phyloP scores from a whole-genome alignment of 148 eudicot genomes.

The Vaccinium myrtillus region DNA sequence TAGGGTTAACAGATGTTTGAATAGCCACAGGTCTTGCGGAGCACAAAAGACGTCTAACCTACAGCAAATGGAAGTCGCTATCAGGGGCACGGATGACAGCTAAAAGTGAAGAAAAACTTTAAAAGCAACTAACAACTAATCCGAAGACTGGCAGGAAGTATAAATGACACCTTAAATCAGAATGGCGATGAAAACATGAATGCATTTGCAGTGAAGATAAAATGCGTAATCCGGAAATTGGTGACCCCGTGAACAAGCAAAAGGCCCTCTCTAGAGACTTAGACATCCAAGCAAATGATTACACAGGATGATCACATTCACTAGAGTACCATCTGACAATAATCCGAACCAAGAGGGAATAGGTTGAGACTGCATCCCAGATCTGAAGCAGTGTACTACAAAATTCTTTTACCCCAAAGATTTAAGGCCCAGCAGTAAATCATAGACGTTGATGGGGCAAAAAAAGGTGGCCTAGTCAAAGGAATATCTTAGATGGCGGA shows the following conservation, averaged over 20 bases:
- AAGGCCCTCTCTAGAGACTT: not conserved
- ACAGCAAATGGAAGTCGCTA: slow-evolving; percentile 11
- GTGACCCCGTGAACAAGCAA: not conserved
- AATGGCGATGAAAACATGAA: not conserved
- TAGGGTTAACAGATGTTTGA: slow-evolving; percentile 74
- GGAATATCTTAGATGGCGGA: not conserved
- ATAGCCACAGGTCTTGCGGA: slow-evolving; percentile 89
- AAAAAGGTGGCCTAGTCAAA: not conserved
- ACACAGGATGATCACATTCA: not conserved
- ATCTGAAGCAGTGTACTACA: not conserved
- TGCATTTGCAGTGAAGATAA: not conserved
- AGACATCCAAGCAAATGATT: not conserved
- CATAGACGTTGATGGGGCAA: not conserved
- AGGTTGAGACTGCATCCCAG: not conserved
- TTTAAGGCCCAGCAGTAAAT: not conserved
- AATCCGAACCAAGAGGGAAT: not conserved
- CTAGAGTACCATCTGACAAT: not conserved
- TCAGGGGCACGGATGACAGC: not conserved
- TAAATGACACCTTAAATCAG: not conserved
- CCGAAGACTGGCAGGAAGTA: not conserved
- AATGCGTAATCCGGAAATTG: not conserved
- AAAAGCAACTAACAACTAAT: not conserved
- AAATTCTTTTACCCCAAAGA: not conserved
- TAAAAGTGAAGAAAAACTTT: not conserved
- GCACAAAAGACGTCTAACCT: slow-evolving; percentile 92